phyloP scores from a whole-genome alignment of 345 rosid genomes.

The Clarkia xantiana region DNA sequence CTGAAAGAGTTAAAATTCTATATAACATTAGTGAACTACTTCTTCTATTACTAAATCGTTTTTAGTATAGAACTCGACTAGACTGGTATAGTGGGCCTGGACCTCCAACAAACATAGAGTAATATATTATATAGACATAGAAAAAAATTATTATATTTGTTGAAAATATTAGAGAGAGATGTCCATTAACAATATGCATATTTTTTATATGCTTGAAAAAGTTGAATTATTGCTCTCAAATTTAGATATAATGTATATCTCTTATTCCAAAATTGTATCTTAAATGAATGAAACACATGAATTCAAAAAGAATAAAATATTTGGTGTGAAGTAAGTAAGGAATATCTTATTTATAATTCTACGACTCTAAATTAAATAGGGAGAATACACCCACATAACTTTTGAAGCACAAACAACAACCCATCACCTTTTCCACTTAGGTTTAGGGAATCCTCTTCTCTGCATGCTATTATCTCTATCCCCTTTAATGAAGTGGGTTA shows the following conservation, averaged over 20 bases:
- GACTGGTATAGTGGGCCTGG: too few species aligned
- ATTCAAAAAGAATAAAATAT: slow-evolving; percentile 32
- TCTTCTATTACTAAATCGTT: too few species aligned
- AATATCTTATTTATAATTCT: slow-evolving; percentile 74
- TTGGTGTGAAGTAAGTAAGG: slow-evolving; percentile 45
- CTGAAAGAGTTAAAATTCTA: too few species aligned
- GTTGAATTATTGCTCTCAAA: slow-evolving; percentile 38
- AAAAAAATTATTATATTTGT: too few species aligned
- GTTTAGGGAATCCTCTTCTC: slow-evolving; percentile 46
- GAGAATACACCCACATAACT: slow-evolving; percentile 40
- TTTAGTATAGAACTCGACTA: too few species aligned
- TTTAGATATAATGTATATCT: slow-evolving; percentile 43
- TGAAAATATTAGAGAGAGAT: too few species aligned
- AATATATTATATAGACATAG: too few species aligned
- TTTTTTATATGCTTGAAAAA: slow-evolving; percentile 47
- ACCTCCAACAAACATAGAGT: too few species aligned
- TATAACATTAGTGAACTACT: too few species aligned
- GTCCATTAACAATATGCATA: slow-evolving; percentile 26
- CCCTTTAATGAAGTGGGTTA: slow-evolving; percentile 61
- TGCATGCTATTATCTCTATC: slow-evolving; percentile 12
- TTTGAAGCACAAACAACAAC: slow-evolving; percentile 15
- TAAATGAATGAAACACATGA: slow-evolving; percentile 13
- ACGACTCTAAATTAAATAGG: slow-evolving; percentile 49
- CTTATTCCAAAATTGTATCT: slow-evolving; percentile 13
- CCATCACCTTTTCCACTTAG: not conserved